These are phyloP conservation scores for Leccinum imitatum DNA, from an alignment of 768 basidiomycete species.

Conservation along the genomic window DNA sequence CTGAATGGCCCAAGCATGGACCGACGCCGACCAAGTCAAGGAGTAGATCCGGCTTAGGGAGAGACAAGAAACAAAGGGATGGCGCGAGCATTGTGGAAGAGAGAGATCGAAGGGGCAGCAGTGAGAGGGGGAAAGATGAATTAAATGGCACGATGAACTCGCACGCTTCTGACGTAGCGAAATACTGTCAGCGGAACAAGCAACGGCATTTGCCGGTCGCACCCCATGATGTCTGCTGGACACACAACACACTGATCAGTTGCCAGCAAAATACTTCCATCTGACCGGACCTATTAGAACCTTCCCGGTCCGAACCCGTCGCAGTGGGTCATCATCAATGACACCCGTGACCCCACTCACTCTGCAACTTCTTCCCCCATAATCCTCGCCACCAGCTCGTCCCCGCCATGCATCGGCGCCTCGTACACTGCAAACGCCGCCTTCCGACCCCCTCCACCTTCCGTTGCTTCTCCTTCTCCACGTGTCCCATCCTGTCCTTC, in stretches of 20 bases:
- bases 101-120: background rate
- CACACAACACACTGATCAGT: background rate
- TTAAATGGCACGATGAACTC: background rate
- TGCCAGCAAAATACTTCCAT: background rate
- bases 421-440: conserved; percentile 80
- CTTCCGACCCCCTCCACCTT: conserved; percentile 25
- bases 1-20: background rate
- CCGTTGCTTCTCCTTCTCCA: conserved; percentile 6
- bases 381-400: conserved; percentile 69
- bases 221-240: too few species aligned
- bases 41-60: background rate
- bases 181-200: background rate
- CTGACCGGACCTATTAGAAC: background rate
- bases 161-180: background rate
- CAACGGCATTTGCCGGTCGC: too few species aligned
- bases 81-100: background rate
- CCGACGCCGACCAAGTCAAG: background rate
- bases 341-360: background rate
- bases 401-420: conserved; percentile 58
- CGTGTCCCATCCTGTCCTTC: conserved; percentile 5
- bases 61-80: background rate
- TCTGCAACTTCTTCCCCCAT: conserved; percentile 45
- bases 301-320: background rate
- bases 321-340: background rate
- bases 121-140: background rate